Base-by-base conservation (phyloP, 371 early-diverging fungal genomes). In the Mucor lusitanicus region DNA sequence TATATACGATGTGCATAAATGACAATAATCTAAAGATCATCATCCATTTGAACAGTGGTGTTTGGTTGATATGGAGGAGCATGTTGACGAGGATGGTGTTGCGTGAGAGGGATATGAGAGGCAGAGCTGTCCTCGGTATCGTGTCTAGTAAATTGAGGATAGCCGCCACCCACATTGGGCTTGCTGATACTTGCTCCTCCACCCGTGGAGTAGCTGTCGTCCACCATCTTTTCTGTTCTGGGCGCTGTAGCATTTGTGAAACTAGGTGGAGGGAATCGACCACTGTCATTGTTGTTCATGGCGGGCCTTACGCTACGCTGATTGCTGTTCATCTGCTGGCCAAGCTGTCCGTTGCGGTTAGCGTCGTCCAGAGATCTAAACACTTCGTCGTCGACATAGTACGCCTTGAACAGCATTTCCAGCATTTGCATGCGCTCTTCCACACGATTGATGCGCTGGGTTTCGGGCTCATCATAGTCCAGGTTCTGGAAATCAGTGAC, bases 281-380 rank as follows among this genome's bases (percentile, higher is more conserved):
- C 54, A 39, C 63, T 63, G 25, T 63, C 63, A 27, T 54, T 63
- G 21, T 53, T 17, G 35, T 35, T 35, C 17, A 12, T n/a, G 6
- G 44, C 17, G 4, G 48, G 27, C 19, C 19, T 17, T 4, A 44
- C 40, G n/a, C 8, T n/a, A 9, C 30, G 27, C 5, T 28, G 40
- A 7, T 42, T 25, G 8, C 32, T 25, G 8, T 32, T 13, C 28
- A 56, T 64, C 6, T 30, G 42, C 6, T 30, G 42, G 23, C 32
- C 42, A 1, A 56, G 37, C 21, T 63, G 50, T 23, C 33, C 44
- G 4, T 17, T 40, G 0, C 46, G 8, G 19, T 59, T 61, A 3
- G 66, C 66, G 55, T 72, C 65, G 55, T 83, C 83, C n/a, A 83
- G 58, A 1, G 80, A 80, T 59, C 83, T 75, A 69, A 83, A 83